Base-by-base conservation (phyloP, 345 rosid genomes). In the Raphanus raphanistrum region DNA sequence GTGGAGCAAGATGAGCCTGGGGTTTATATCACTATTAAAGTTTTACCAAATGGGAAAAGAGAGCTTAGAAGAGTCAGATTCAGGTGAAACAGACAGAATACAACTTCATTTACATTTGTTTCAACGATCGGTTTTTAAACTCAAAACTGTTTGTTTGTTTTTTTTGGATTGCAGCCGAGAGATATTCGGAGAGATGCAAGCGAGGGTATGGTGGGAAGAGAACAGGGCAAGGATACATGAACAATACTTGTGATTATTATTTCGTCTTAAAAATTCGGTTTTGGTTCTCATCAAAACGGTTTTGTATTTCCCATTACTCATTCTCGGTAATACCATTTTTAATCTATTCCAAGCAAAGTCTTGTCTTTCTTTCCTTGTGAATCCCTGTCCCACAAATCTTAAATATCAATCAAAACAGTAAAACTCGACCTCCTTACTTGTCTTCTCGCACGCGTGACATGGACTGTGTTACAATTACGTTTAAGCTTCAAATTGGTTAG, bases 161-260 rank as follows among this genome's bases (percentile, higher is more conserved):
- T 6, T 15, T 66, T 33, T 12, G 61, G 45, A 12, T 50, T 80
- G 71, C 88, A 89, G 99, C 87, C 99, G 99, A 71, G 98, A 95
- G 76, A 90, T 73, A 86, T 95, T 95, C 0, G 96, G 97, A 63
- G 99, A 95, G 87, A 84, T 90, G 92, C 99, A 95, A 52, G 99
- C 99, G 43, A 88, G 94, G 72, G 17, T 95, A 5, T 92, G 99
- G 99, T 95, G 99, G 99, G 99, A 95, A 84, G 97, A 95, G 84
- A 95, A 95, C 78, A 84, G 97, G 52, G 92, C 91, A 57, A 86
- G 99, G 88, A 90, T 95, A 84, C 97, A 92, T 33, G 90, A 92
- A 80, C 97, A 87, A 16, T 95, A 89, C 92, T 86, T 95, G 84
- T 90, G 75, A 91, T 75, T 75, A 64, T 0, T 33, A 21, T 21